Evolutionary conservation across 2,329 filamentous ascomycete genomes (phyloP).

Genomic region (Aureobasidium sp.): DNA sequence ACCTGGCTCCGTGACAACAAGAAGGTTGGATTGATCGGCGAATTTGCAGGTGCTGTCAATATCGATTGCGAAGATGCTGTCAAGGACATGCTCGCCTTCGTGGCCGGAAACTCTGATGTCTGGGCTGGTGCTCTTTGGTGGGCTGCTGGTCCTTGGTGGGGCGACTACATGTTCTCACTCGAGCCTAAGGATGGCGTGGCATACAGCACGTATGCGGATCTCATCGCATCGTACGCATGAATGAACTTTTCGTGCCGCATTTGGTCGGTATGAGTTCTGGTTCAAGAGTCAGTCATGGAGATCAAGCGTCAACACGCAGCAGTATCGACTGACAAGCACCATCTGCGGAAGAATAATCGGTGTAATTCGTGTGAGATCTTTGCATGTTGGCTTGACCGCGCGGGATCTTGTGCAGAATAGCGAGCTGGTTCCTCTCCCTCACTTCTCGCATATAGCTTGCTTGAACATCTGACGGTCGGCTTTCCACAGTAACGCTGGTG

Average conservation of each 20-base stretch:
- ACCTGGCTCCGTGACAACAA: slow-evolving; percentile 46
- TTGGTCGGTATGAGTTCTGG: not conserved
- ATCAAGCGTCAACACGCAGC: no score
- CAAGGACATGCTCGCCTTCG: slow-evolving; percentile 40
- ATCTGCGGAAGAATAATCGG: not conserved
- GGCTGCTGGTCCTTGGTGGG: slow-evolving; percentile 46
- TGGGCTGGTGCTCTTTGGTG: slow-evolving; percentile 48
- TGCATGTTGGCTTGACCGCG: not conserved
- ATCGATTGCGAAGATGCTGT: slow-evolving; percentile 41
- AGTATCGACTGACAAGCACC: not conserved
- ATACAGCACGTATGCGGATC: not conserved
- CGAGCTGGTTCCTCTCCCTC: not conserved
- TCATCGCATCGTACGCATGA: not conserved
- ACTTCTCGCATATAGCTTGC: slow-evolving; percentile 7
- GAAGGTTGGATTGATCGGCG: slow-evolving; percentile 46
- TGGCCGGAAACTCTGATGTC: slow-evolving; percentile 42
- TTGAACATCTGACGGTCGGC: not conserved
- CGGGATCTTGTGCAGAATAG: not conserved
- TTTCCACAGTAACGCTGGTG: not conserved
- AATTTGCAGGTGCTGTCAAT: slow-evolving; percentile 47
- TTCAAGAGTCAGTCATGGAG: not conserved
- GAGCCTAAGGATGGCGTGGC: slow-evolving; percentile 5
- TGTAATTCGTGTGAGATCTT: not conserved
- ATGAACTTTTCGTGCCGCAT: not conserved
- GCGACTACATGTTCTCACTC: slow-evolving; percentile 18